Evolutionary conservation across 805 yeast species (phyloP), one percentile per base, ranked within the genome.

Genomic region (Cyberlindnera mycetangii): DNA sequence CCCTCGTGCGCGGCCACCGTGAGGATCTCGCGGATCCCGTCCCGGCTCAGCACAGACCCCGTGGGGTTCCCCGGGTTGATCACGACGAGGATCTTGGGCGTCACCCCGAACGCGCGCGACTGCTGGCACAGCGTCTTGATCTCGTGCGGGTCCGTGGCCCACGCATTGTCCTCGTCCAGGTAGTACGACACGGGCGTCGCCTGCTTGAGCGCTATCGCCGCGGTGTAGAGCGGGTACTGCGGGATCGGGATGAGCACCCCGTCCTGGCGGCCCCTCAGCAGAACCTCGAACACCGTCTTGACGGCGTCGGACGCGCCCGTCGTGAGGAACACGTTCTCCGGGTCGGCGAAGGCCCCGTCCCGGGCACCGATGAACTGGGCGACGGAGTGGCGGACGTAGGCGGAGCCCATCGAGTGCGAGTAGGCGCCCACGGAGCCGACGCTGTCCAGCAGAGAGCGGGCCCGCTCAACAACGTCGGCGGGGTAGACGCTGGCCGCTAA

Each of bases 61-160:
- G 99, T 93, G 51, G 99, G 99, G 67, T 93, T 93, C 46, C 99
- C 98, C 2, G 99, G 99, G 69, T 93, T 93, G 60, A 93, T 93
- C 14, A 93, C 87, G 3, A 92, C 98, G 43, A 95, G 69, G 47
- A 92, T 83, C 56, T 87, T 79, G 51, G 93, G 83, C 11, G 67
- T 71, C 22, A 86, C 66, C 2, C 85, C 87, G 28, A 76, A 66
- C 2, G 63, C 62, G 2, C 64, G 47, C 17, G 86, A 72, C 18
- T 74, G 70, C 24, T 64, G 55, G 39, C 85, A 77, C 39, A 79
- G 71, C 0, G 65, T 49, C 50, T 79, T 78, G 56, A 89, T 79
- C 58, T 81, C 83, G 10, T 66, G 60, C 4, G 93, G 75, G 56
- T 86, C 80, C 7, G 95, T 80, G 27, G 92, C 79, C 99, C 99